phyloP scores from a whole-genome alignment of 805 yeast species.

The Ogataea zsoltii region DNA sequence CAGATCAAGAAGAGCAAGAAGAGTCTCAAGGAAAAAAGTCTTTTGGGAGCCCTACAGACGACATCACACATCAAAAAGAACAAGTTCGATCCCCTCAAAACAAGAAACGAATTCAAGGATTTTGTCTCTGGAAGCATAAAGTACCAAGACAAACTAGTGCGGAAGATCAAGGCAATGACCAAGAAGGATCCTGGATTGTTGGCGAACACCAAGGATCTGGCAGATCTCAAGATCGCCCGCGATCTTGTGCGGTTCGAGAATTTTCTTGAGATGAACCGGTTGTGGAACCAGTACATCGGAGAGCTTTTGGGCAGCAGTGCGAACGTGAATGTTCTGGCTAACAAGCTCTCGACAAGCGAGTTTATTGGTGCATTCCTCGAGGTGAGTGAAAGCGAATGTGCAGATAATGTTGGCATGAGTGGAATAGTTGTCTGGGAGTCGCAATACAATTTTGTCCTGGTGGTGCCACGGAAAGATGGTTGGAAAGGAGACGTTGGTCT shows the following conservation, averaged over 20 bases:
- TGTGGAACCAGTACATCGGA: constrained; percentile 74
- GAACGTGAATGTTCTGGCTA: constrained; percentile 38
- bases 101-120: constrained; percentile 42
- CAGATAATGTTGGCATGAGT: constrained; percentile 54
- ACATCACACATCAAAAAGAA: constrained; percentile 12
- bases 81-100: constrained; percentile 24
- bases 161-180: constrained; percentile 33
- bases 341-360: constrained; percentile 73
- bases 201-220: constrained; percentile 22
- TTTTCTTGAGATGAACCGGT: constrained; percentile 53
- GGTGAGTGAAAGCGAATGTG: constrained; percentile 59
- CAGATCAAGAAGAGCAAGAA: constrained; percentile 17
- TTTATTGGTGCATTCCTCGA: constrained; percentile 72
- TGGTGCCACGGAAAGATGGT: constrained; percentile 44
- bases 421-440: constrained; percentile 90
- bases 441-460: constrained; percentile 66
- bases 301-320: constrained; percentile 46
- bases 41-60: constrained; percentile 8
- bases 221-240: constrained; percentile 23
- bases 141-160: constrained; percentile 41
- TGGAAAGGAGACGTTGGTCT: constrained; percentile 34
- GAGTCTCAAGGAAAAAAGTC: constrained; percentile 22
- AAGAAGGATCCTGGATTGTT: constrained; percentile 28
- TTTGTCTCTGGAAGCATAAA: constrained; percentile 40
- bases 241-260: constrained; percentile 42